Base-by-base conservation (phyloP, 352 stramenopile species). In the Phytopythium boreale region DNA sequence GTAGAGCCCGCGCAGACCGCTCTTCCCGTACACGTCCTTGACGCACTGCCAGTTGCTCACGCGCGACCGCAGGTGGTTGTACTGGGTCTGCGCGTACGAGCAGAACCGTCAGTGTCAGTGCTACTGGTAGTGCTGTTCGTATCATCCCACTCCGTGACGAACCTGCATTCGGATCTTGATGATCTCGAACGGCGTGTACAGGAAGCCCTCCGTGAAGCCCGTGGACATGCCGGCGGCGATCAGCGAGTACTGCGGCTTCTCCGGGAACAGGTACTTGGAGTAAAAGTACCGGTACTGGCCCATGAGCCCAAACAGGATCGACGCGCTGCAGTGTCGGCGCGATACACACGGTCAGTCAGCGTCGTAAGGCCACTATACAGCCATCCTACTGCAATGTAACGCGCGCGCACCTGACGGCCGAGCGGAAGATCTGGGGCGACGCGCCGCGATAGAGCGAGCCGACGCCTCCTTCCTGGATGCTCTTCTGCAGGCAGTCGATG, bases 31-130 rank as follows among this genome's bases (percentile, higher is more conserved):
- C 24, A 93, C 82, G 46, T 90, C 75, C 59, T 72, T 73, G 52
- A 90, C 79, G 63, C 77, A 88, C 60, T 90, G 80, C 79, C 70
- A 81, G 68, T 93, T 93, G 76, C 76, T 91, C 70, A 89, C 72
- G 59, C 77, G 70, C 62, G 76, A 87, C 26, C 75, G 72, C 17
- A 65, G 76, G 56, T 81, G 68, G 36, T 63, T 71, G 61, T 89
- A 79, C 43, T 89, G 68, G 4, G 82, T 91, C 79, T 89, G 26
- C 20, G 36, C 7, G 12, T 12, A 34, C 12, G 24, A 60, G 15
- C 27, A 15, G 15, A 20, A 19, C 20, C 34, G 68, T 47, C 22
- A 26, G 39, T 11, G 27, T n/a, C 8, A 2, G 47, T 60, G n/a
- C 24, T 5, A n/a, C n/a, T n/a, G n/a, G n/a, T n/a, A n/a, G 22